phyloP scores from a whole-genome alignment of 352 stramenopile species.

The Phytophthora citricola region DNA sequence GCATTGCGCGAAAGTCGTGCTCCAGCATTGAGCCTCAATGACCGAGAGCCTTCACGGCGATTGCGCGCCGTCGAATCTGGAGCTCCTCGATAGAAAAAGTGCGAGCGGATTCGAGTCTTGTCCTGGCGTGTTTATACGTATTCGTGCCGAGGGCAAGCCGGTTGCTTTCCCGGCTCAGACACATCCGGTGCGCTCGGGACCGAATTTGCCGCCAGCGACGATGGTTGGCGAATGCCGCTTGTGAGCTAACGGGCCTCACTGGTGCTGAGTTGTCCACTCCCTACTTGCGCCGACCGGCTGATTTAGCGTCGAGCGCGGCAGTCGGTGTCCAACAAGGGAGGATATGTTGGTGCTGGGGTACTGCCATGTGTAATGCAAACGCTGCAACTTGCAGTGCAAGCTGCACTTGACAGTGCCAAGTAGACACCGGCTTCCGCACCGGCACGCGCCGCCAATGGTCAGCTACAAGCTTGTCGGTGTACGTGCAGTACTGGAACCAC shows the following conservation, averaged over 20 bases:
- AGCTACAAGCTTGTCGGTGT: slow-evolving; percentile 1
- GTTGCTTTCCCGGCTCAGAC: slow-evolving; percentile 29
- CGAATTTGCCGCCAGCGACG: slow-evolving; percentile 7
- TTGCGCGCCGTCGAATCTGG: slow-evolving; percentile 6
- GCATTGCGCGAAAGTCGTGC: background rate
- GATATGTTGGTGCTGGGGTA: background rate
- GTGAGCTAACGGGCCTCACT: slow-evolving; percentile 13
- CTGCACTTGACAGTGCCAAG: background rate
- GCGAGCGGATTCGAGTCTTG: slow-evolving; percentile 8
- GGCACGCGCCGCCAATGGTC: background rate
- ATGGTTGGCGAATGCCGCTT: slow-evolving; percentile 13
- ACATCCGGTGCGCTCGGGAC: slow-evolving; percentile 20
- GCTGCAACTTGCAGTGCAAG: background rate
- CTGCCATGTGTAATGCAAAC: slow-evolving; percentile 2
- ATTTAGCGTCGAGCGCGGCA: background rate
- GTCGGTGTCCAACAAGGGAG: background rate
- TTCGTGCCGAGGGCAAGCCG: slow-evolving; percentile 10
- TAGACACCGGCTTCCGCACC: background rate
- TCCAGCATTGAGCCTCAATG: too few species aligned
- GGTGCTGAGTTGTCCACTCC: background rate
- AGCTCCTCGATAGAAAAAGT: slow-evolving; percentile 29
- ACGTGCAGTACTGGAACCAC: background rate
- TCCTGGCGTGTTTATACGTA: slow-evolving; percentile 7
- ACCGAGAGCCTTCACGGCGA: too few species aligned
- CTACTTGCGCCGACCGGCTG: background rate